These are phyloP conservation scores for Astrothelium macrocarpum DNA, from an alignment of 495 filamentous ascomycete genomes.

Conservation along the genomic window DNA sequence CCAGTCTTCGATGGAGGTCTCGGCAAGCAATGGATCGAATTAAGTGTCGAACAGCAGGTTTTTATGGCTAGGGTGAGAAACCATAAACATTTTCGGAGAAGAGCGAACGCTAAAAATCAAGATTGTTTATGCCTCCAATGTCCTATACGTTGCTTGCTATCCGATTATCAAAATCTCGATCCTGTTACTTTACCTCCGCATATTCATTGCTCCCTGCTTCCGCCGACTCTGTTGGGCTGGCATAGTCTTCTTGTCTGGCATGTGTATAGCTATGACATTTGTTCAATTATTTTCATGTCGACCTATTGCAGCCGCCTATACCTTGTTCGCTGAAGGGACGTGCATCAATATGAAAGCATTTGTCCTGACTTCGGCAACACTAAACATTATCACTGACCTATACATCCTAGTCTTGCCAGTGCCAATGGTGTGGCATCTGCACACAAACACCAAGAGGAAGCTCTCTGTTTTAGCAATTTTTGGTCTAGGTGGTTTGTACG, in stretches of 20 bases:
- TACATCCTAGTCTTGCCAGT: slow-evolving; percentile 5
- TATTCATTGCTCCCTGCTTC: slow-evolving; percentile 1
- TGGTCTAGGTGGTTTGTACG: background rate
- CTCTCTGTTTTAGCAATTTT: background rate
- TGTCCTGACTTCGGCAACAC: background rate
- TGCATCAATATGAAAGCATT: slow-evolving; percentile 1
- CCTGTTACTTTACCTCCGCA: slow-evolving; percentile 8
- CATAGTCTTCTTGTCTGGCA: background rate
- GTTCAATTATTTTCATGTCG: background rate
- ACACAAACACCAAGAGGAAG: background rate
- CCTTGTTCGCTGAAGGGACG: background rate
- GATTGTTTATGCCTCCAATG: background rate
- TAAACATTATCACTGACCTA: slow-evolving; percentile 5
- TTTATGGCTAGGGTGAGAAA: background rate
- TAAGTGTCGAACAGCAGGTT: background rate
- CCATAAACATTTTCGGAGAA: background rate
- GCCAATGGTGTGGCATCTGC: slow-evolving; percentile 1
- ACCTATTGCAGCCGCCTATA: background rate
- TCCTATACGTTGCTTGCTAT: background rate
- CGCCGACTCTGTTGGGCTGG: slow-evolving; percentile 7
- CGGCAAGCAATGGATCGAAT: background rate
- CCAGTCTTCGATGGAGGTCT: background rate
- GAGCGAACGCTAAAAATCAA: background rate
- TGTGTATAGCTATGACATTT: background rate
- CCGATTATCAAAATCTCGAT: slow-evolving; percentile 8